Conservation (phyloP, 108 stramenopile genomes). For the Aureococcus anophagefferens region DNA sequence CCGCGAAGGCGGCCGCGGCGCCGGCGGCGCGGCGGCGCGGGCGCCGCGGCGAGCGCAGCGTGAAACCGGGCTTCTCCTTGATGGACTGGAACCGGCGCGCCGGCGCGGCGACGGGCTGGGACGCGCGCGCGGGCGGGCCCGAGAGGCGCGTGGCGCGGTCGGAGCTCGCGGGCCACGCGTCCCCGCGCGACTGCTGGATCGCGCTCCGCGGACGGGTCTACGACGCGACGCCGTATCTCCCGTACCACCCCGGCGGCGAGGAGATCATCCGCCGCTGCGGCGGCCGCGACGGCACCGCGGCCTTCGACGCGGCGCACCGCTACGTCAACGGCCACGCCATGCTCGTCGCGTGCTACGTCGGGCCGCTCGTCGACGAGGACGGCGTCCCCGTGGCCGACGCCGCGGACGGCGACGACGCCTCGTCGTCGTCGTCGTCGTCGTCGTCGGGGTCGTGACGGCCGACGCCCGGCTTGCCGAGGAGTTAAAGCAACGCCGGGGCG, state of each 20-base stretch:
- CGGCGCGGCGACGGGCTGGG: constrained; percentile 44
- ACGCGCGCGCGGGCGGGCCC: constrained; percentile 51
- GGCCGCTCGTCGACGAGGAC: background rate
- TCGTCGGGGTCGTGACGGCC: too few species aligned
- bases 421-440: too few species aligned
- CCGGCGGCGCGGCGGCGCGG: too few species aligned
- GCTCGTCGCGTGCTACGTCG: constrained; percentile 14
- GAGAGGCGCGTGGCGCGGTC: constrained; percentile 47
- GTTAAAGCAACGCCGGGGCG: too few species aligned
- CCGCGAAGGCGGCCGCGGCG: too few species aligned
- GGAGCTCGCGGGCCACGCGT: constrained; percentile 61
- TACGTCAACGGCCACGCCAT: constrained; percentile 70
- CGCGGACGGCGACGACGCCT: too few species aligned
- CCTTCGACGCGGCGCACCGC: constrained; percentile 81
- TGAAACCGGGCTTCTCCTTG: constrained; percentile 67
- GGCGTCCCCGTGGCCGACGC: too few species aligned
- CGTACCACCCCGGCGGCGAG: constrained; percentile 89
- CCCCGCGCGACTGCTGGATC: constrained; percentile 75
- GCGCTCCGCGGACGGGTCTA: constrained; percentile 72
- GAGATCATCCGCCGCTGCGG: constrained; percentile 54
- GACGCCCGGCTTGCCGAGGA: too few species aligned
- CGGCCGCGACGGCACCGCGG: constrained; percentile 67
- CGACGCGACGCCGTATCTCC: constrained; percentile 78
- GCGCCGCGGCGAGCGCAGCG: too few species aligned
- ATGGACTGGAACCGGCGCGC: constrained; percentile 60